Evolutionary conservation across 2,329 filamentous ascomycete genomes (phyloP), one percentile per base, ranked within the genome.

Genomic region (Paecilomyces variotii): DNA sequence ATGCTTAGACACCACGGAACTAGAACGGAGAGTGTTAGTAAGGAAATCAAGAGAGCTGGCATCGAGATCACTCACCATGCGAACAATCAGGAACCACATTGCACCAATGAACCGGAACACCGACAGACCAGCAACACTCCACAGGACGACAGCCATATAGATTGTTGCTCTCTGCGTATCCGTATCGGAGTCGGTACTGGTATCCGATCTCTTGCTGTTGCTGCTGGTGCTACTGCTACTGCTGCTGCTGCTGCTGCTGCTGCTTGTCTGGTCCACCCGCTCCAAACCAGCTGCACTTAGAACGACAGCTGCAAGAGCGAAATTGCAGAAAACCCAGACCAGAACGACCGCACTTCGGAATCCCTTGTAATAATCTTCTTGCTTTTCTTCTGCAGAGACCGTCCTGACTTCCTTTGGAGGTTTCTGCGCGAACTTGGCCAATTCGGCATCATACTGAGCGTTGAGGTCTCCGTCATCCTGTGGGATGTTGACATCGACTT

Each of bases 341-440:
- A 97, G 79, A 30, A 99, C 94, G 65, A 97, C 92, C 28, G 90
- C 85, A 24, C 90, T 95, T 62, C 94, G 86, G 73, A 99, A 96
- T 64, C 92, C 94, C 68, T 92, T 91, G 82, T 99, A 99, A 77
- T 97, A 99, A 73, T 99, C 94, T 79, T 97, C 91, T 74, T 99
- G 93, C 70, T 89, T 90, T 71, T 97, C 92, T 51, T 78, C 71
- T 10, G 82, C 75, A n/a, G 79, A 78, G 2, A 76, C 64, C 1
- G 62, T 59, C 19, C 70, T 70, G 35, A 85, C 81, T 62, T 91
- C 87, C 62, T 87, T 85, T 28, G 87, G 86, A 53, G 85, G 85
- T 74, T 97, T 97, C 27, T 79, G 78, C 52, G 82, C 77, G 71
- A 97, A 96, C 12, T 86, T 82, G 2, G 80, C 76, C 55, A 97